Evolutionary conservation across 192 early-diverging fungal species (phyloP).

Genomic region (Rhizophagus prolifer): DNA sequence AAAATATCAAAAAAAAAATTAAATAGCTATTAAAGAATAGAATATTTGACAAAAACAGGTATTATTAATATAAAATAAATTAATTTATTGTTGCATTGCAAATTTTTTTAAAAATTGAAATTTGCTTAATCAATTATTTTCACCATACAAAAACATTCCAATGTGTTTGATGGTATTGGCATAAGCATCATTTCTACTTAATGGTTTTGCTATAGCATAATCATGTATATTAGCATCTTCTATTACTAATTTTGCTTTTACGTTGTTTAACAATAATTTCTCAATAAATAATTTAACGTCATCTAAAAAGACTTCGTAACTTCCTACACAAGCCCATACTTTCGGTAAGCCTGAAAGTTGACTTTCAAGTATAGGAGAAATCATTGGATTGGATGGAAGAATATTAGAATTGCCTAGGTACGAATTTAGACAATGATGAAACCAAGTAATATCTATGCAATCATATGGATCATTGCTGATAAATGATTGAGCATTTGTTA

Average conservation of each 20-base stretch:
- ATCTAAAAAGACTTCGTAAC: conserved; percentile 10
- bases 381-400: neutral
- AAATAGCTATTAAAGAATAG: too few species aligned
- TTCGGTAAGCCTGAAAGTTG: conserved; percentile 11
- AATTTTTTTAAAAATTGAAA: too few species aligned
- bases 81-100: too few species aligned
- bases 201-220: neutral
- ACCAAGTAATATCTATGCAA: neutral
- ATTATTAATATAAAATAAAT: too few species aligned
- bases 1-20: too few species aligned
- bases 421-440: neutral
- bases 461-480: neutral
- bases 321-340: conserved; percentile 12
- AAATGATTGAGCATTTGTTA: neutral
- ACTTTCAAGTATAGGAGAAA: conserved; percentile 22
- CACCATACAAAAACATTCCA: neutral
- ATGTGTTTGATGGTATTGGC: neutral
- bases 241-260: neutral
- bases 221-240: conserved; percentile 14
- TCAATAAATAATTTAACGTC: conserved; percentile 4
- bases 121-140: too few species aligned
- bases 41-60: too few species aligned
- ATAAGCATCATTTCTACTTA: conserved; percentile 11
- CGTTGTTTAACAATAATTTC: neutral
- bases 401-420: neutral